phyloP scores from a whole-genome alignment of 164 flowering plant genomes.

The Saururus chinensis region DNA sequence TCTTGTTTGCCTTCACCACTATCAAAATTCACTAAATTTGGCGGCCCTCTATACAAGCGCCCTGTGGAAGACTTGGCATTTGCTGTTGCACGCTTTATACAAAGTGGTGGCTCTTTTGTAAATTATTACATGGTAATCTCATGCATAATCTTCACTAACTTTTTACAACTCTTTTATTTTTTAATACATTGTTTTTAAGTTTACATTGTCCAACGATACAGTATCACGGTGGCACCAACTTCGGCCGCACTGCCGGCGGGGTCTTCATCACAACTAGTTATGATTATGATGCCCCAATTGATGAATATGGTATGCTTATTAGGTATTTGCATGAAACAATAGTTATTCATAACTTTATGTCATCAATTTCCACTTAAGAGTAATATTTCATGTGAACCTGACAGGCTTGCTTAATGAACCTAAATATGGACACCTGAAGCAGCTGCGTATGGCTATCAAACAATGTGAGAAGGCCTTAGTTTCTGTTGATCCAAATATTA shows the following conservation, averaged over 20 bases:
- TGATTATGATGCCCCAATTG: constrained; percentile 96
- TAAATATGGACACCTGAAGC: constrained; percentile 83
- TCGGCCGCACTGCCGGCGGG: constrained; percentile 95
- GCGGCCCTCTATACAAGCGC: constrained; percentile 54
- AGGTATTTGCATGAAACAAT: not conserved
- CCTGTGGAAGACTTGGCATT: constrained; percentile 93
- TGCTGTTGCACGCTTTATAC: constrained; percentile 88
- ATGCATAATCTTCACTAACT: not conserved
- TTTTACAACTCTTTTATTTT: not conserved
- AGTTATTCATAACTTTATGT: not conserved
- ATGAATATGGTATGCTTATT: constrained; percentile 76
- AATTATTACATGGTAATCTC: constrained; percentile 87
- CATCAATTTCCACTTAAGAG: not conserved
- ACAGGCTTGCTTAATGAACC: constrained; percentile 82
- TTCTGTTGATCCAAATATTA: constrained; percentile 72
- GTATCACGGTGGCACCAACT: constrained; percentile 99
- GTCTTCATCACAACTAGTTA: constrained; percentile 93
- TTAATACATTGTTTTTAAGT: no score
- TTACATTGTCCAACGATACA: constrained; percentile 8
- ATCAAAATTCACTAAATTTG: constrained; percentile 77
- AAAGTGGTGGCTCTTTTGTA: constrained; percentile 72
- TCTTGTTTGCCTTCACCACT: constrained; percentile 1
- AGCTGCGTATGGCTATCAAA: constrained; percentile 80
- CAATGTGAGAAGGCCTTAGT: constrained; percentile 65
- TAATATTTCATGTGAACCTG: constrained; percentile 1